Evolutionary conservation across 352 stramenopile genomes (phyloP), one percentile per base, ranked within the genome.

Genomic region (Globisporangium okanoganense): DNA sequence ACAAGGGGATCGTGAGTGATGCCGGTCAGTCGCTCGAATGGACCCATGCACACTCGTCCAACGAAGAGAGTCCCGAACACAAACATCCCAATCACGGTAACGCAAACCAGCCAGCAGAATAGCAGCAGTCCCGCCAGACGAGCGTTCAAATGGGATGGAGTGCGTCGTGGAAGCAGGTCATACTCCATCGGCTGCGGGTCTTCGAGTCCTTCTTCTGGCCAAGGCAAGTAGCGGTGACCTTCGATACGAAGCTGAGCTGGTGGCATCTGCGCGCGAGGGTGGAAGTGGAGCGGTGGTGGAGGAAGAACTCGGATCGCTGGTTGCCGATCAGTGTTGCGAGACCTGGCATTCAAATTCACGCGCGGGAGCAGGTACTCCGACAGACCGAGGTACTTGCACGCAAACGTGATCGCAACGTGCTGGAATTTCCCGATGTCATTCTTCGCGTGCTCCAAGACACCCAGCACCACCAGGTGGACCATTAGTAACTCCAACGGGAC

Each of bases 401-500:
- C 78, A 35, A 85, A 79, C 18, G 67, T 50, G 40, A 94, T 79
- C 4, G 72, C 83, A 10, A 79, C 31, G 52, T 93, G 76, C 68
- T 95, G 85, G 25, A 91, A 76, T 16, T 75, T 78, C 2, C 87
- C 87, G 60, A 95, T 90, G 53, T 83, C 83, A 51, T 95, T 94
- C 66, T 95, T 95, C 36, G 83, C 79, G 45, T 90, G 83, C 61
- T 99, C 97, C 33, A 99, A 75, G 33, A 98, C 80, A 14, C 83
- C 92, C 16, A 99, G 71, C 49, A 98, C 97, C 5, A 94, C 94
- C 16, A 99, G 69, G 73, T 99, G 96, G 38, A 98, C 96, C 20
- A 97, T 75, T 9, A 98, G 74, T 8, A 99, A 75, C 70, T 99
- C 97, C n/a, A 98, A 45, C 12, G 96, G 96, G 33, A 98, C 88